Percentiles rank a stretch among this genome's conserved stretches.
Conservation (phyloP, 768 basidiomycete species). For the Auricularia sp. region DNA sequence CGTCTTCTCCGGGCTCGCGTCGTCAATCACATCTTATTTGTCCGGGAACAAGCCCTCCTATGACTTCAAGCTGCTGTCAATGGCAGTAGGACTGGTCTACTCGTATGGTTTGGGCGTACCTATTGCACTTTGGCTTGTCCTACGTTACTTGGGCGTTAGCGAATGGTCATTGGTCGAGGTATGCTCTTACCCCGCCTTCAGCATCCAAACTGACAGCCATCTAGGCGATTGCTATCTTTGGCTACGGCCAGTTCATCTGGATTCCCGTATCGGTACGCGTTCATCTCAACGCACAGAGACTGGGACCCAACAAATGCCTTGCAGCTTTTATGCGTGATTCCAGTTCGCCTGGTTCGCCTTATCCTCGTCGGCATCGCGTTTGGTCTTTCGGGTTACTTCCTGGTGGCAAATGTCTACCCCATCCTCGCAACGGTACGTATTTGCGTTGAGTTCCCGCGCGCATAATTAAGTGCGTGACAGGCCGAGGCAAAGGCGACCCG, state of each 20-base stretch:
- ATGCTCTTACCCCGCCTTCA: not conserved
- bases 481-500: conserved; percentile 83
- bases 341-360: conserved; percentile 77
- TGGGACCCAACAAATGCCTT: not conserved
- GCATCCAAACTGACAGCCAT: not conserved
- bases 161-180: conserved; percentile 80
- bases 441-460: not conserved
- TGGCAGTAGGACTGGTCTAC: conserved; percentile 79
- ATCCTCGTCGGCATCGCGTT: conserved; percentile 64
- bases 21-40: conserved; percentile 81
- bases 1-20: conserved; percentile 85
- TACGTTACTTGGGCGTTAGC: conserved; percentile 79
- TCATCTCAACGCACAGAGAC: not conserved
- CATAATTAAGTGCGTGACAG: conserved; percentile 25
- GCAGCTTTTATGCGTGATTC: conserved; percentile 81
- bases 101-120: conserved; percentile 79
- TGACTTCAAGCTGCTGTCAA: conserved; percentile 76
- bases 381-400: conserved; percentile 77
- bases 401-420: conserved; percentile 79
- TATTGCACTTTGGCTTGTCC: conserved; percentile 68
- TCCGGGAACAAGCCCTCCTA: conserved; percentile 60
- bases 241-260: conserved; percentile 78
- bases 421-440: conserved; percentile 68
- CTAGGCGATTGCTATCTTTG: conserved; percentile 62
- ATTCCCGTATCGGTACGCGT: conserved; percentile 70